These are phyloP conservation scores for Neurospora sp. DNA, from an alignment of 2,329 filamentous ascomycete genomes.

Conservation along the genomic window DNA sequence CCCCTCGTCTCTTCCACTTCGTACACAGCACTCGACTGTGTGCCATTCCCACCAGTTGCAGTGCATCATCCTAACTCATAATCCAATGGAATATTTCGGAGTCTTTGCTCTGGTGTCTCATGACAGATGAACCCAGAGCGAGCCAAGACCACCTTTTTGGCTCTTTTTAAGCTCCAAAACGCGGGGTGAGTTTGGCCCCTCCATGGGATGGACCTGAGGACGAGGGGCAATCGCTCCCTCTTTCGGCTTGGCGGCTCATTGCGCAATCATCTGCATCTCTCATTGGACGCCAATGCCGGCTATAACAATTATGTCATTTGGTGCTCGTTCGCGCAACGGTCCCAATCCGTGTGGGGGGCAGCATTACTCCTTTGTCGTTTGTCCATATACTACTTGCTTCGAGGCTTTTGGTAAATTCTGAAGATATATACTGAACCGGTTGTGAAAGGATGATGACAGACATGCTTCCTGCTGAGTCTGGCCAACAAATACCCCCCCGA, in stretches of 20 bases:
- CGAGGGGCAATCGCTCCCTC: conserved; percentile 18
- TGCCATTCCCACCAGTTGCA: not conserved
- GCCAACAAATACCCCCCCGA: not conserved
- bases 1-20: not conserved
- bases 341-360: not conserved
- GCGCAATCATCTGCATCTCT: conserved; percentile 16
- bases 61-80: not conserved
- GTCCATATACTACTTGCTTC: not conserved
- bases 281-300: conserved; percentile 13
- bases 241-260: conserved; percentile 19
- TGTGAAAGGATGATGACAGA: not conserved
- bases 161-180: conserved; percentile 1
- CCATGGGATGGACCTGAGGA: conserved; percentile 10
- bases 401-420: not conserved
- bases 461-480: not conserved
- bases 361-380: too few relatives aligned
- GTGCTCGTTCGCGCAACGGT: conserved; percentile 13
- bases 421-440: too few relatives aligned
- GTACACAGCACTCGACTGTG: not conserved
- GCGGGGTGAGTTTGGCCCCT: conserved; percentile 18
- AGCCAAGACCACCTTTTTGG: not conserved
- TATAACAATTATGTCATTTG: conserved; percentile 19
- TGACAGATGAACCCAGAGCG: not conserved
- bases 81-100: not conserved
- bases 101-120: not conserved